phyloP scores from a whole-genome alignment of 2,329 filamentous ascomycete species.

The Claviceps pusilla region DNA sequence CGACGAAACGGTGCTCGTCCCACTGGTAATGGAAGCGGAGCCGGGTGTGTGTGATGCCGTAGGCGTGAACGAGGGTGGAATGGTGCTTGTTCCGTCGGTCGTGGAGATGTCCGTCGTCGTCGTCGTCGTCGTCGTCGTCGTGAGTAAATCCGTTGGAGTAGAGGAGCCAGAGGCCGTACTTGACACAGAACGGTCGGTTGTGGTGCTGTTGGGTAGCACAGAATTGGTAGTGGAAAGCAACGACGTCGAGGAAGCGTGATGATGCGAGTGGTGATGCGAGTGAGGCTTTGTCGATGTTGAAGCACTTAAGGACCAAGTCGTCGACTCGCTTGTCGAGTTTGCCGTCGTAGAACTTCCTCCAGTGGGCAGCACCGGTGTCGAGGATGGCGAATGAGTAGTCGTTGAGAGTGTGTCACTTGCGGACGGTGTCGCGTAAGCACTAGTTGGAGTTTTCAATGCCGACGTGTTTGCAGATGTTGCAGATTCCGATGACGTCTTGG shows the following conservation, averaged over 20 bases:
- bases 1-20: background rate
- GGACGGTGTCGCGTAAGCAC: background rate
- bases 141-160: background rate
- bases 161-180: slow-evolving; percentile 3
- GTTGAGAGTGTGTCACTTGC: background rate
- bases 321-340: background rate
- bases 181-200: slow-evolving; percentile 6
- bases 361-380: background rate
- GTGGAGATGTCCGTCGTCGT: slow-evolving; percentile 3
- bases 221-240: background rate
- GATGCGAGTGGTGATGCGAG: background rate
- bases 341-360: background rate
- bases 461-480: background rate
- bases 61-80: background rate
- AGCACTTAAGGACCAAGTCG: background rate
- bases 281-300: background rate
- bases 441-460: background rate
- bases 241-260: background rate
- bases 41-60: background rate
- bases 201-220: slow-evolving; percentile 4
- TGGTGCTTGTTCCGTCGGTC: slow-evolving; percentile 2
- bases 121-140: too few species aligned
- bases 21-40: slow-evolving; percentile 3
- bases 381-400: background rate
- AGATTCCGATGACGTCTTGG: background rate